phyloP scores from a whole-genome alignment of 1,139 yeast genomes.

The Zygosaccharomyces sapae region DNA sequence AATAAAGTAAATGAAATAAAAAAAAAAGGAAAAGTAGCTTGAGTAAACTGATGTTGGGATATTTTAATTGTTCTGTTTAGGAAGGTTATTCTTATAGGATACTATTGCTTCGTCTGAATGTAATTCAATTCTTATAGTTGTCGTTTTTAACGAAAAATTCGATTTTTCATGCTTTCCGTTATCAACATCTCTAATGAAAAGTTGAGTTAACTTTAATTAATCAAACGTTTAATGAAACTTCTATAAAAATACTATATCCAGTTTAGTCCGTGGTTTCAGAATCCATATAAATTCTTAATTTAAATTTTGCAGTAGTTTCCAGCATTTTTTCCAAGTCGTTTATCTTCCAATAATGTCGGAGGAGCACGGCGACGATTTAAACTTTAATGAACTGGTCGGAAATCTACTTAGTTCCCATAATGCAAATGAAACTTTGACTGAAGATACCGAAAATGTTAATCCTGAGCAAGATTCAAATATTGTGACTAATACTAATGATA shows the following conservation, averaged over 20 bases:
- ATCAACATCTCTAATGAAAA: background rate
- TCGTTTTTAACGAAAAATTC: background rate
- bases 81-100: background rate
- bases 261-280: background rate
- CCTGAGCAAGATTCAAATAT: slow-evolving; percentile 11
- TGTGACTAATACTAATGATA: slow-evolving; percentile 2
- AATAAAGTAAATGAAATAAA: background rate
- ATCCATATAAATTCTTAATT: background rate
- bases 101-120: background rate
- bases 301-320: background rate
- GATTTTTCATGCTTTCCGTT: background rate
- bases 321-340: background rate
- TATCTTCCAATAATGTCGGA: slow-evolving; percentile 17
- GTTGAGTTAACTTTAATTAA: background rate
- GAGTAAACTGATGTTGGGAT: background rate
- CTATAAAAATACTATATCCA: background rate
- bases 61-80: background rate
- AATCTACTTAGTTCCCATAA: slow-evolving; percentile 30
- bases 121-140: background rate
- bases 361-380: slow-evolving; percentile 30
- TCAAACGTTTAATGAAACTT: background rate
- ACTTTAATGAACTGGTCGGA: slow-evolving; percentile 35
- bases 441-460: slow-evolving; percentile 12
- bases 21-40: background rate
- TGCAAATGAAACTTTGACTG: slow-evolving; percentile 16